Conservation (phyloP, 1,284 basidiomycete genomes). For the Sanguinoderma infundibulare region DNA sequence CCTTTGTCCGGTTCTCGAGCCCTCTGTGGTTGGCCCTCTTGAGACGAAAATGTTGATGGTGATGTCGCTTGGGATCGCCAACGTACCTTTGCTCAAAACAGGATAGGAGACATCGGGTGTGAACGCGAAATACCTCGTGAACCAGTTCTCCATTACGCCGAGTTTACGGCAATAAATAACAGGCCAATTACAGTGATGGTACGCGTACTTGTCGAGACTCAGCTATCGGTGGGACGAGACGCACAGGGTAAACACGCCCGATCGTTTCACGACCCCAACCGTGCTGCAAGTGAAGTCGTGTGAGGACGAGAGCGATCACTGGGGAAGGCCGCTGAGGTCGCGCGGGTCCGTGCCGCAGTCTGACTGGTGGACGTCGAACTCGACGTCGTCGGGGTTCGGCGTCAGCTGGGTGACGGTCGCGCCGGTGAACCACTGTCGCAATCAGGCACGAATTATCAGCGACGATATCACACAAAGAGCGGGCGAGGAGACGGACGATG, state of each 20-base stretch:
- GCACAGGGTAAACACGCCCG: not conserved
- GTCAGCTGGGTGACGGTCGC: slow-evolving; percentile 16
- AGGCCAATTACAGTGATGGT: not conserved
- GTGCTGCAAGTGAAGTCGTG: not conserved
- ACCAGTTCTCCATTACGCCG: not conserved
- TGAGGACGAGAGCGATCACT: not conserved
- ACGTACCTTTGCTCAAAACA: no score
- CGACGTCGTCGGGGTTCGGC: slow-evolving; percentile 8
- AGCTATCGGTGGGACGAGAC: no score
- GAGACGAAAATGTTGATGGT: no score
- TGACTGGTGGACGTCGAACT: slow-evolving; percentile 15
- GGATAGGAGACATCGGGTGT: no score
- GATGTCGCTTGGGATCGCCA: no score
- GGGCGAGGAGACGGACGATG: slow-evolving; percentile 1
- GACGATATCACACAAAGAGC: not conserved
- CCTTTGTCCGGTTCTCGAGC: no score
- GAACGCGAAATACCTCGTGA: not conserved
- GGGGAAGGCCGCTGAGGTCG: slow-evolving; percentile 5
- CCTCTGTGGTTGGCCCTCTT: no score
- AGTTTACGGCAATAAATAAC: not conserved
- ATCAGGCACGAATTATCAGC: not conserved
- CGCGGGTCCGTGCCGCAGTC: slow-evolving; percentile 12
- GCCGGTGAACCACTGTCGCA: slow-evolving; percentile 18
- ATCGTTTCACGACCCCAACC: not conserved
- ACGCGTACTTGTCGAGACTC: not conserved